Evolutionary conservation across 169 alveolate genomes (phyloP), one percentile per base, ranked within the genome.

Genomic region (Eimeria mitis): DNA sequence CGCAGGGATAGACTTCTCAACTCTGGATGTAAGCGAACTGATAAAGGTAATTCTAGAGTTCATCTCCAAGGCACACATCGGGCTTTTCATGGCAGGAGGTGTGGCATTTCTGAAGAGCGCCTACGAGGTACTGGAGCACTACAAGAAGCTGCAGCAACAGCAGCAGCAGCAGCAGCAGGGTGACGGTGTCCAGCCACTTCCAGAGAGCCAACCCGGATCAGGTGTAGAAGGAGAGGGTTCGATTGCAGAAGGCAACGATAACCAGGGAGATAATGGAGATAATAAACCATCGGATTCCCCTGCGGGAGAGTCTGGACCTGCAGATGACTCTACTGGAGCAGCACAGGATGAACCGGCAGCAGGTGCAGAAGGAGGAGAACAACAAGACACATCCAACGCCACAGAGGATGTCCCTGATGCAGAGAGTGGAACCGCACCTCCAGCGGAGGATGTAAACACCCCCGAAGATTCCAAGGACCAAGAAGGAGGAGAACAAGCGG

Each of bases 1-100:
- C 28, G 59, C 85, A 47, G 85, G 85, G 23, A 47, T 75, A 16
- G 85, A 75, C 42, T 8, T 75, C 2, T 40, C 85, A 75, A 0
- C 6, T 75, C 85, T 75, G 42, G 42, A 75, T 42, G 85, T 75
- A 40, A 0, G 40, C 34, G 85, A 40, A 75, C 28, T 75, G 37
- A 0, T 75, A 7, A 7, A 19, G 44, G 37, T 42, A 11, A 47
- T 75, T 61, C 8, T 21, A 3, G 63, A 75, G 37, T 75, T 42
- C 61, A 0, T 42, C 54, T 75, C 85, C 61, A 75, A 75, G 61
- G 14, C 85, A 37, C 85, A 75, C 37, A 7, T 42, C 3, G 85
- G 85, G 28, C 85, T 75, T 37, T 75, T 75, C 59, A 14, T 21
- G 1, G 56, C 85, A 75, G 85, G 85, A 42, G 85, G 85, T 47